Conservation (phyloP, 306 rosid genomes). For the Medicago arabica region DNA sequence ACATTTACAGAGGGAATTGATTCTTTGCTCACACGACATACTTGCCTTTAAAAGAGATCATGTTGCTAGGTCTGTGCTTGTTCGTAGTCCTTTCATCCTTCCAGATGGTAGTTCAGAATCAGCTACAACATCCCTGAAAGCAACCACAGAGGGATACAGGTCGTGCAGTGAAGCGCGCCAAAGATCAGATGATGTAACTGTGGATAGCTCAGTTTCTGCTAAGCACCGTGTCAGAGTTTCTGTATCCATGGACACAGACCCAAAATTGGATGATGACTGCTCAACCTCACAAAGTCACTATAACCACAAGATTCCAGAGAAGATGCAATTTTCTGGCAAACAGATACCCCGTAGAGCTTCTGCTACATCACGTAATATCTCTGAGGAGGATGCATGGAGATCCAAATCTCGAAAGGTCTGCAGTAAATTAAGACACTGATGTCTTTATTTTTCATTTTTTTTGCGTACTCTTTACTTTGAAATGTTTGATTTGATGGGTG, state of each 20-base stretch:
- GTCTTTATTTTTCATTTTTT: constrained; percentile 12
- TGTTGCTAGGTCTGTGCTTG: constrained; percentile 70
- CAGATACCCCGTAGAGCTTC: constrained; percentile 80
- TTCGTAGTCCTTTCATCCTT: constrained; percentile 62
- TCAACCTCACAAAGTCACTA: constrained; percentile 75
- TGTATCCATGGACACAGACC: constrained; percentile 68
- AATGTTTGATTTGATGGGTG: constrained; percentile 22
- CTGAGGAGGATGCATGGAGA: constrained; percentile 77
- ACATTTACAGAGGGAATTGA: constrained; percentile 84
- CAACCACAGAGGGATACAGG: constrained; percentile 76
- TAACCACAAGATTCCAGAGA: constrained; percentile 58
- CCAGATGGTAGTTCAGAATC: constrained; percentile 96
- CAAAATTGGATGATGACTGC: constrained; percentile 81
- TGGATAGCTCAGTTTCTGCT: constrained; percentile 80
- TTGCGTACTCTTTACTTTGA: background rate
- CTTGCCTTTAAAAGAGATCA: constrained; percentile 90
- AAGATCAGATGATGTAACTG: constrained; percentile 92
- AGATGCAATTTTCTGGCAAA: constrained; percentile 81
- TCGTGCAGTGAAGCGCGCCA: constrained; percentile 88
- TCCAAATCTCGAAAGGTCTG: constrained; percentile 81
- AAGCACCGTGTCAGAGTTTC: constrained; percentile 66
- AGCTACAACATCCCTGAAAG: constrained; percentile 95
- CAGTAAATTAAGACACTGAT: background rate
- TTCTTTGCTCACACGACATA: constrained; percentile 84
- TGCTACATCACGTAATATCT: constrained; percentile 50